Percentiles rank a stretch among this genome's conserved stretches.
These are phyloP conservation scores for Pseudogymnoascus sp. DNA, from an alignment of 2,329 filamentous ascomycete genomes.

Conservation along the genomic window DNA sequence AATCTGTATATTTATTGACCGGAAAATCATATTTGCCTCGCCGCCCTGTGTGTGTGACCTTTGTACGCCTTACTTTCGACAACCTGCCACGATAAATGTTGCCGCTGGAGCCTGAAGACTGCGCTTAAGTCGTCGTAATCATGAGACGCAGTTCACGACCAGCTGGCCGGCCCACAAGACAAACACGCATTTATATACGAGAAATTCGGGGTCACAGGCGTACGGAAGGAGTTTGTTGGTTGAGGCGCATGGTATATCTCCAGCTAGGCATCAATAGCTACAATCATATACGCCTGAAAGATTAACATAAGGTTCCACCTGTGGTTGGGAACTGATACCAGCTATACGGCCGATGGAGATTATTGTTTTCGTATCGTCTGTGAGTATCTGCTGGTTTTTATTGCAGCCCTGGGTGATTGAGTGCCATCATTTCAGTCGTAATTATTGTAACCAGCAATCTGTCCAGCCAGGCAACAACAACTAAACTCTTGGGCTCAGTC, in stretches of 20 bases:
- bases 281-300: too few species aligned
- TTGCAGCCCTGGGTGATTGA: too few species aligned
- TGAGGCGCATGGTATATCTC: not conserved
- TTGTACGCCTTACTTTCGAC: not conserved
- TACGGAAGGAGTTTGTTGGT: not conserved
- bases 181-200: not conserved
- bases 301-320: too few species aligned
- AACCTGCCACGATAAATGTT: not conserved
- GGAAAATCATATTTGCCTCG: not conserved
- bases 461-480: not conserved
- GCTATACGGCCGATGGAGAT: too few species aligned
- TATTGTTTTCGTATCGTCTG: too few species aligned
- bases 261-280: not conserved
- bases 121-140: constrained; percentile 9
- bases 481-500: not conserved
- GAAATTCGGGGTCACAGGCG: not conserved
- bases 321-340: too few species aligned
- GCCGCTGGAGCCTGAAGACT: not conserved
- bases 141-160: constrained; percentile 4
- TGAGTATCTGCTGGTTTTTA: too few species aligned
- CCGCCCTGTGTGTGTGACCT: not conserved
- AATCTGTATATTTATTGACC: not conserved
- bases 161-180: not conserved
- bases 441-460: too few species aligned
- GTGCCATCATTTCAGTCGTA: too few species aligned